Conservation (phyloP, 2,329 filamentous ascomycete species). For the Sclerotinia glacialis region DNA sequence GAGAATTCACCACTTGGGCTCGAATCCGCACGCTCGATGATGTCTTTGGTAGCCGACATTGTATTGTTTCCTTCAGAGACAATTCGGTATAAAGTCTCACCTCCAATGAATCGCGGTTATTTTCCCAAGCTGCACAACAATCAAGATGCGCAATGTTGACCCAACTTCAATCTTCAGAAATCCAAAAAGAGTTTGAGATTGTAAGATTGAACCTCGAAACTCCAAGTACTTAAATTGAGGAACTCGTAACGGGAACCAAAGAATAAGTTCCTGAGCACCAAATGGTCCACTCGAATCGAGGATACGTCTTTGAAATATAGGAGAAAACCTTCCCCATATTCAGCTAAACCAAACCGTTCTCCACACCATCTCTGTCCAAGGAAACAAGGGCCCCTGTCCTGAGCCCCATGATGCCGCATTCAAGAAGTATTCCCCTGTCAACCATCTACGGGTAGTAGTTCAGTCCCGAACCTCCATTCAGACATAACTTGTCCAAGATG, state of each 20-base stretch:
- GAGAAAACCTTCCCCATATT: conserved; percentile 1
- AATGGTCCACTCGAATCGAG: neutral
- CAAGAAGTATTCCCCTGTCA: neutral
- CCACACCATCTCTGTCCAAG: neutral
- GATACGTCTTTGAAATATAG: neutral
- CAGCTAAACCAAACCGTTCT: conserved; percentile 3
- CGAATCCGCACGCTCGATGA: conserved; percentile 10
- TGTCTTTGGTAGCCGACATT: conserved; percentile 1
- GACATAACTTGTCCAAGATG: no score
- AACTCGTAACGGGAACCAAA: neutral
- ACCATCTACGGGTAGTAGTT: neutral
- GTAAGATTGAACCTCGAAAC: neutral
- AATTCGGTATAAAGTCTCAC: neutral
- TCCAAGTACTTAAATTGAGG: neutral
- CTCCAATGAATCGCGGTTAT: neutral
- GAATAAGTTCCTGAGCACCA: neutral
- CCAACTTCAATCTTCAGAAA: neutral
- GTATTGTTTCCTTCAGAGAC: neutral
- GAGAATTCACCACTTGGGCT: conserved; percentile 7
- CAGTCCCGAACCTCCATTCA: neutral
- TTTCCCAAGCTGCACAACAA: neutral
- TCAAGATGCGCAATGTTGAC: neutral
- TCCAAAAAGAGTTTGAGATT: neutral
- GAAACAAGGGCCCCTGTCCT: neutral
- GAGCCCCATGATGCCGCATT: neutral